Conservation (phyloP, 768 basidiomycete species). For the Hysterangium stoloniferum region DNA sequence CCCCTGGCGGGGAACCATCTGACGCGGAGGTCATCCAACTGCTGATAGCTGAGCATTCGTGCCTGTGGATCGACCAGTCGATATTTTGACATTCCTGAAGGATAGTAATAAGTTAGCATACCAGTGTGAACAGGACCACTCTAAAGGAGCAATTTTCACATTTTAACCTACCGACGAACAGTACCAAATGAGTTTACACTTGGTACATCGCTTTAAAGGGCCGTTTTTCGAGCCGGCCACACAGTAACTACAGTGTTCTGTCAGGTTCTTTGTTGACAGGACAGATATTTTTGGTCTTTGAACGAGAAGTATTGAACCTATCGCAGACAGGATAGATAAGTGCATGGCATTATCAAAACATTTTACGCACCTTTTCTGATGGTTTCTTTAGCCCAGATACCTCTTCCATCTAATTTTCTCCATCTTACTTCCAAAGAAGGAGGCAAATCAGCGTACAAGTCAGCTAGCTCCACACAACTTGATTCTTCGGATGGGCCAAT, state of each 20-base stretch:
- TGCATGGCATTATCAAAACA: background rate
- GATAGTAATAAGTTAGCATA: background rate
- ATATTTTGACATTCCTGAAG: constrained; percentile 56
- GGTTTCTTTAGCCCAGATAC: constrained; percentile 33
- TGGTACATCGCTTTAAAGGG: constrained; percentile 61
- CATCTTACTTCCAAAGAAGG: constrained; percentile 32
- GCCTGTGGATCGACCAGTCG: constrained; percentile 72
- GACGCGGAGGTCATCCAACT: constrained; percentile 46
- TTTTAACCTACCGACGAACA: constrained; percentile 55
- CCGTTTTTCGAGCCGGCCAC: constrained; percentile 28
- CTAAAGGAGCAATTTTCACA: background rate
- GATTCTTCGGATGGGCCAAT: background rate
- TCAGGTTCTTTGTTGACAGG: constrained; percentile 56
- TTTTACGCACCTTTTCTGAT: constrained; percentile 31
- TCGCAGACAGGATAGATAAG: background rate
- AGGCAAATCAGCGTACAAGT: constrained; percentile 30
- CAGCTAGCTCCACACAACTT: background rate
- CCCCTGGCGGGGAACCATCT: constrained; percentile 51
- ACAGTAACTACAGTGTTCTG: constrained; percentile 65
- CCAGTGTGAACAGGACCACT: constrained; percentile 5
- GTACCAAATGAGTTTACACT: constrained; percentile 65
- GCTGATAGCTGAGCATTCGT: constrained; percentile 67
- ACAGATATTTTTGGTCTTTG: constrained; percentile 53
- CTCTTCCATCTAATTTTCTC: constrained; percentile 34
- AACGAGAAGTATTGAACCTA: constrained; percentile 56